Conservation (phyloP, 2,329 filamentous ascomycete genomes). For the Raffaelea albimanens region DNA sequence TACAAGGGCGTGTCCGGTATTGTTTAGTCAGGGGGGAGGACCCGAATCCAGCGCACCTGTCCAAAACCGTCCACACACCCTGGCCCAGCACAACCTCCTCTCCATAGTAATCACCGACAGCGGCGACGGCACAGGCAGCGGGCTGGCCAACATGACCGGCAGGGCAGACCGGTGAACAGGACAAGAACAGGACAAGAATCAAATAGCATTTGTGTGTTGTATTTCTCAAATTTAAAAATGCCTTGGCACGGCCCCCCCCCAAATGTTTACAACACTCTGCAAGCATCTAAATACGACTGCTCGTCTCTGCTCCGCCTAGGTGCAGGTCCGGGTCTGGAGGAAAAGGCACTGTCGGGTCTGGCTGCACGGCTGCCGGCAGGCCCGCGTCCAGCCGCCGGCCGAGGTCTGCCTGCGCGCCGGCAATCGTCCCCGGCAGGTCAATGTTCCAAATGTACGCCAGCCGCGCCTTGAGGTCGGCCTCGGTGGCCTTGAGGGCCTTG, state of each 20-base stretch:
- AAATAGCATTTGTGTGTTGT: no score
- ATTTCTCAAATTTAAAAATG: no score
- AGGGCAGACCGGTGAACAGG: no score
- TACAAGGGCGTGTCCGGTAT: conserved; percentile 5
- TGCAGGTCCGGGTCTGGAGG: conserved; percentile 5
- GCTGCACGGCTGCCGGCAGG: conserved; percentile 1
- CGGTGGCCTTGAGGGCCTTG: conserved; percentile 17
- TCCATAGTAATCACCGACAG: background rate
- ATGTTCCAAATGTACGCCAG: conserved; percentile 27
- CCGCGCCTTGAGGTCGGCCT: conserved; percentile 22
- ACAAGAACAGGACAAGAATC: no score
- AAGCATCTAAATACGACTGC: no score
- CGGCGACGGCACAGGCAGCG: background rate
- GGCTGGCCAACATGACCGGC: no score
- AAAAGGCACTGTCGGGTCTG: conserved; percentile 1
- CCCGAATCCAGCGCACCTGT: background rate
- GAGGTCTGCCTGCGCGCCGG: conserved; percentile 26
- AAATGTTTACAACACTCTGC: no score
- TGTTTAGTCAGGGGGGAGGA: background rate
- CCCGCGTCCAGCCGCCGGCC: background rate
- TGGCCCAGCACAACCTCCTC: background rate
- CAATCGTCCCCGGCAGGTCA: conserved; percentile 24
- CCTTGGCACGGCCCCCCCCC: no score
- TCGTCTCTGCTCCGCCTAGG: no score
- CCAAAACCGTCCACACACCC: background rate